phyloP scores from a whole-genome alignment of 805 yeast species.

The Candida krabiensis region DNA sequence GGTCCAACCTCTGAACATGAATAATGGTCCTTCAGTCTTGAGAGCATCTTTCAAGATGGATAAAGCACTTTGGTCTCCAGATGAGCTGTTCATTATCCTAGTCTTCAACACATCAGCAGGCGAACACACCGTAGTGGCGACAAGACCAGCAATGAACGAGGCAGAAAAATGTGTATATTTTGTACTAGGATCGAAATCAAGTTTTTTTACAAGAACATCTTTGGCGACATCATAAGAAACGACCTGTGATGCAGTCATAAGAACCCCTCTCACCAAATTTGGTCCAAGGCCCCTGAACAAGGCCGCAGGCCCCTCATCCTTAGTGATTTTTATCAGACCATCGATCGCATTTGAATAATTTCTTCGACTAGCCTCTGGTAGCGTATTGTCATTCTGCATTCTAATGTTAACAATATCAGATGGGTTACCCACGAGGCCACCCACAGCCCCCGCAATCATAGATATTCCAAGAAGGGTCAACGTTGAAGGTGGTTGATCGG shows the following conservation, averaged over 20 bases:
- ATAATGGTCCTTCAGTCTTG: conserved; percentile 67
- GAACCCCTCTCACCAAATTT: conserved; percentile 73
- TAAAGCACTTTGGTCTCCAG: conserved; percentile 47
- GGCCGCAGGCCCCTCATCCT: conserved; percentile 59
- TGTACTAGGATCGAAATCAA: conserved; percentile 56
- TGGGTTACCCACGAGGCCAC: conserved; percentile 87
- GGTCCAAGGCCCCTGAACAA: conserved; percentile 76
- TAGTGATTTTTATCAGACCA: conserved; percentile 60
- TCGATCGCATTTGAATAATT: conserved; percentile 77
- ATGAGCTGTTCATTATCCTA: conserved; percentile 73
- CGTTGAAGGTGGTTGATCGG: conserved; percentile 52
- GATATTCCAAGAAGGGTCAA: conserved; percentile 68
- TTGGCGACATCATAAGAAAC: conserved; percentile 84
- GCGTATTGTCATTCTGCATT: conserved; percentile 84
- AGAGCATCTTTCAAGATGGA: conserved; percentile 55
- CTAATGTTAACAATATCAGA: conserved; percentile 85
- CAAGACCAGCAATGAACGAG: conserved; percentile 77
- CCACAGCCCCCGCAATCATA: conserved; percentile 81
- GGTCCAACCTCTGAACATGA: conserved; percentile 89
- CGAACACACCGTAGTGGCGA: conserved; percentile 89
- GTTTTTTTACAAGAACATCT: conserved; percentile 48
- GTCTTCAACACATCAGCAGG: conserved; percentile 93
- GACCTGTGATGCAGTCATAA: conserved; percentile 90
- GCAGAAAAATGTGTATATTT: conserved; percentile 77
- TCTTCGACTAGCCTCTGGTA: conserved; percentile 64